phyloP scores from a whole-genome alignment of 2,329 filamentous ascomycete genomes.

The Lecanicillium sp. region DNA sequence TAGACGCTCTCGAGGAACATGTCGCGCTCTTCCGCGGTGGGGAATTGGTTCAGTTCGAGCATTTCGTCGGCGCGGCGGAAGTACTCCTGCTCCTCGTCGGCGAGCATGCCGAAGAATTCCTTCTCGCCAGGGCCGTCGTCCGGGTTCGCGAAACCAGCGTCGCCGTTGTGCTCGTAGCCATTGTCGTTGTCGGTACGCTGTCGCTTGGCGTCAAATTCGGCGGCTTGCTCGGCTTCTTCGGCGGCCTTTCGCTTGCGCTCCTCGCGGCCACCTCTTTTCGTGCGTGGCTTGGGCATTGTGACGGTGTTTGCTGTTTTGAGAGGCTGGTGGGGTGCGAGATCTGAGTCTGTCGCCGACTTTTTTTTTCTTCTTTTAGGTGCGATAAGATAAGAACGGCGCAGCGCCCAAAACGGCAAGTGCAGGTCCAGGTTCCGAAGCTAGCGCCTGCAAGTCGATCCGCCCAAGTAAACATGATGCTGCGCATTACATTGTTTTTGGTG shows the following conservation, averaged over 20 bases:
- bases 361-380: slow-evolving; percentile 2
- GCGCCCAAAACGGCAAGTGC: too few species aligned
- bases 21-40: slow-evolving; percentile 63
- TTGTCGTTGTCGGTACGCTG: slow-evolving; percentile 17
- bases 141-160: slow-evolving; percentile 12
- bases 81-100: slow-evolving; percentile 91
- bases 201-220: slow-evolving; percentile 22
- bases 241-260: slow-evolving; percentile 36
- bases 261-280: slow-evolving; percentile 35
- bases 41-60: slow-evolving; percentile 85
- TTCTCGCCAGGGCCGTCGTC: slow-evolving; percentile 42
- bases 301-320: slow-evolving; percentile 7
- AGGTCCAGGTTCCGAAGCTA: too few species aligned
- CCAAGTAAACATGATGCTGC: too few species aligned
- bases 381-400: slow-evolving; percentile 15
- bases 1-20: slow-evolving; percentile 77
- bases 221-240: slow-evolving; percentile 22
- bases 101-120: slow-evolving; percentile 89
- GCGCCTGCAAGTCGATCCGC: too few species aligned
- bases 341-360: neutral
- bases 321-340: slow-evolving; percentile 1
- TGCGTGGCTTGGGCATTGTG: slow-evolving; percentile 39
- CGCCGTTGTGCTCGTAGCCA: slow-evolving; percentile 4
- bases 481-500: too few species aligned
- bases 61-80: slow-evolving; percentile 86